Conservation (phyloP, 768 basidiomycete genomes). For the Leccinum rimulosum region DNA sequence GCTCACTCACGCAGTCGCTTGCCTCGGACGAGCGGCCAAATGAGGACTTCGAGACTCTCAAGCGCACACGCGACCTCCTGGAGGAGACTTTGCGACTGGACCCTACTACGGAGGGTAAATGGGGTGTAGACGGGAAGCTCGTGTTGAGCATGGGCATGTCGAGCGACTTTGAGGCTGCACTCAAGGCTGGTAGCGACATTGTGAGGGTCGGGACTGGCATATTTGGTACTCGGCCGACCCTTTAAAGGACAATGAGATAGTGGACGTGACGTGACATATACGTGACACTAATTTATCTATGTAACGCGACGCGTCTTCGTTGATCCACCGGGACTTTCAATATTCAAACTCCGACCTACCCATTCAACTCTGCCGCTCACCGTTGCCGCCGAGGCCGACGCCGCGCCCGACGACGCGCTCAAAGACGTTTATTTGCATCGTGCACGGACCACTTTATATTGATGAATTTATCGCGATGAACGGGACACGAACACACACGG, state of each 20-base stretch:
- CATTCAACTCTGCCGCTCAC: conserved; percentile 27
- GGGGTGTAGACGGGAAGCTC: conserved; percentile 54
- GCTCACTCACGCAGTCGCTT: conserved; percentile 73
- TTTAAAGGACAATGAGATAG: conserved; percentile 25
- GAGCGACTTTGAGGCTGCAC: conserved; percentile 85
- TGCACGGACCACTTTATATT: conserved; percentile 12
- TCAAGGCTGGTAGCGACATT: conserved; percentile 79
- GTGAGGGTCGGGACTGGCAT: conserved; percentile 92
- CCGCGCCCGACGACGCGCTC: conserved; percentile 17
- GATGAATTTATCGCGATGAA: conserved; percentile 24
- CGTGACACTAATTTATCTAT: conserved; percentile 28
- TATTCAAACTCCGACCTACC: conserved; percentile 28
- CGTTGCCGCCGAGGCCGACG: conserved; percentile 32
- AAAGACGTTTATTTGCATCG: neutral
- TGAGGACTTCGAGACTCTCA: conserved; percentile 74
- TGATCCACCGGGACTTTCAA: conserved; percentile 29
- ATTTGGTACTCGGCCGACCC: conserved; percentile 66
- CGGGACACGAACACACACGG: conserved; percentile 20
- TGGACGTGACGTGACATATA: conserved; percentile 21
- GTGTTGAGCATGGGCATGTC: conserved; percentile 96
- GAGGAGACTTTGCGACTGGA: conserved; percentile 40
- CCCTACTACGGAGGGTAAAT: conserved; percentile 24
- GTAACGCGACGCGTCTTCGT: conserved; percentile 34
- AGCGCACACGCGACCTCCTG: conserved; percentile 59
- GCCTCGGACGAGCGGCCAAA: conserved; percentile 42